A percentile compares a stretch with the other conserved stretches of the same genome.
Evolutionary conservation across 176 grass and related monocot species (phyloP).

Genomic region (Aegilops speltoides): DNA sequence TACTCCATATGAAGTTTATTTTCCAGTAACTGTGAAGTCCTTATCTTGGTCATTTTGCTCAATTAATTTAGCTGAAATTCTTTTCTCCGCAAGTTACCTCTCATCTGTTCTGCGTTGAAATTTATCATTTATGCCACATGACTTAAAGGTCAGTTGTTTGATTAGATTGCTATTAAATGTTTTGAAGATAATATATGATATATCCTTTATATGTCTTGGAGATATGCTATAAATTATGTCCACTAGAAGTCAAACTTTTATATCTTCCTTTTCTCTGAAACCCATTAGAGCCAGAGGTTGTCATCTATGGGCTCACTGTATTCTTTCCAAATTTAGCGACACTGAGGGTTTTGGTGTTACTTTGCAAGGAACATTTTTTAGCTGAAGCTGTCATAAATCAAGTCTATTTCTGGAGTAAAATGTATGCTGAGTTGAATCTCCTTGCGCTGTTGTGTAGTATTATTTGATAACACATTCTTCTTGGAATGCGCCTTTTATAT

Average conservation of each 20-base stretch:
- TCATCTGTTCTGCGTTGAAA: neutral
- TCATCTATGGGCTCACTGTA: neutral
- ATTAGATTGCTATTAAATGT: neutral
- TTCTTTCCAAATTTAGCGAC: neutral
- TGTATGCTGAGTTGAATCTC: neutral
- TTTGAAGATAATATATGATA: neutral
- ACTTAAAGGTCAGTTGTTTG: slow-evolving; percentile 12
- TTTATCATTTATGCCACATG: neutral
- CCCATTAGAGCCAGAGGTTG: neutral
- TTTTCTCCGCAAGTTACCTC: slow-evolving; percentile 10
- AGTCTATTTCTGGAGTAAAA: neutral
- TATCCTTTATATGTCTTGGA: neutral
- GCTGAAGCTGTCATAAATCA: neutral
- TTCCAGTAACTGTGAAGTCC: neutral
- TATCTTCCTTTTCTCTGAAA: neutral
- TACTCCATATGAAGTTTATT: neutral
- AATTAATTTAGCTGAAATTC: neutral
- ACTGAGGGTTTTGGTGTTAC: neutral
- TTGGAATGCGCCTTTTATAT: neutral
- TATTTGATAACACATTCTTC: neutral
- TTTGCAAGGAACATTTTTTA: neutral
- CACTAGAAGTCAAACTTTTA: neutral
- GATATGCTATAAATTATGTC: neutral
- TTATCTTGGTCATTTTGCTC: neutral
- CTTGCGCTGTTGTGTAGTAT: slow-evolving; percentile 20